A percentile compares a stretch with the other conserved stretches of the same genome.
These are phyloP conservation scores for Gonium pectorale DNA, from an alignment of 139 green algal species.

Conservation along the genomic window DNA sequence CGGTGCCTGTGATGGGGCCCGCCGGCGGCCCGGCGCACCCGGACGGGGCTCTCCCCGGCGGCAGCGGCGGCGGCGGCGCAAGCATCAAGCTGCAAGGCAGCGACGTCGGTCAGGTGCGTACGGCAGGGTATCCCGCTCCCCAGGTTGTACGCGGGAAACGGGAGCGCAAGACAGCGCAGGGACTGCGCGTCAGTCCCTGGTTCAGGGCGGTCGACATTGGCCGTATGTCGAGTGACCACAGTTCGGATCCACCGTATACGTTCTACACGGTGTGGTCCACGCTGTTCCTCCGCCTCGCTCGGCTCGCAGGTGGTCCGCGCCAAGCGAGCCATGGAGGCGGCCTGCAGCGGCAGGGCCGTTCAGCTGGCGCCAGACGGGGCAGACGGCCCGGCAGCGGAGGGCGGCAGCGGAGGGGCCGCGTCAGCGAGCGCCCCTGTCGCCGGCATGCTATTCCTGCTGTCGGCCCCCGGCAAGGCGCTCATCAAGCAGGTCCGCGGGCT, in stretches of 20 bases:
- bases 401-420: background rate
- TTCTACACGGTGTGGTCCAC: no score
- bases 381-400: background rate
- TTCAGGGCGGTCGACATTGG: no score
- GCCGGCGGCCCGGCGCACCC: background rate
- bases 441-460: constrained; percentile 1
- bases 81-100: background rate
- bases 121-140: no score
- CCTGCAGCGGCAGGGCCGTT: background rate
- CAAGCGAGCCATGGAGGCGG: background rate
- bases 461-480: background rate
- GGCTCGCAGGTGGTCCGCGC: background rate
- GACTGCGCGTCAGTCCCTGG: no score
- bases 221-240: no score
- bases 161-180: no score
- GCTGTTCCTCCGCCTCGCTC: no score
- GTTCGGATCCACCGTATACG: no score
- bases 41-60: no score
- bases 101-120: background rate
- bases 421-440: no score
- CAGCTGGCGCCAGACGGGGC: background rate
- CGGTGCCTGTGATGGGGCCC: no score
- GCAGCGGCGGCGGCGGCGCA: background rate
- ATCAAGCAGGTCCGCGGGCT: background rate
- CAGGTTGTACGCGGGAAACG: no score